phyloP scores from a whole-genome alignment of 2,329 filamentous ascomycete genomes.

The Ceratocystis destructans region DNA sequence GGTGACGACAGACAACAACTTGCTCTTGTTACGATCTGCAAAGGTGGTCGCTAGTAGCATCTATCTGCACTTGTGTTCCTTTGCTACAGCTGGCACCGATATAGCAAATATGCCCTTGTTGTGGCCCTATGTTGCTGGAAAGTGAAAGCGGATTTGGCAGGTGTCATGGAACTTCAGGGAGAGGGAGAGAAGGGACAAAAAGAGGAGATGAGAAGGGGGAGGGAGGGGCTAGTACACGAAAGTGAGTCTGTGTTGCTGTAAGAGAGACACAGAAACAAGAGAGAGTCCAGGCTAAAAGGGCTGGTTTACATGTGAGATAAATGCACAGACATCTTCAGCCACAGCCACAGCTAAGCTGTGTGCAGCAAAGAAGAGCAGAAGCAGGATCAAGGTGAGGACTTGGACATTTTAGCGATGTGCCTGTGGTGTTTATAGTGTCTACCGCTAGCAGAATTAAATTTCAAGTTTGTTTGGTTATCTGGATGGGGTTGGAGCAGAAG shows the following conservation, averaged over 20 bases:
- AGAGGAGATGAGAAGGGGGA: neutral
- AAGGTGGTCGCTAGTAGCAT: neutral
- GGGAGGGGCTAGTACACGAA: neutral
- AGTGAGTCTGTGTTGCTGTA: neutral
- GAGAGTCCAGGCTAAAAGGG: neutral
- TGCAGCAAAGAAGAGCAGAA: neutral
- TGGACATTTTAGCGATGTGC: too few relatives aligned
- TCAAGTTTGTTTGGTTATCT: too few relatives aligned
- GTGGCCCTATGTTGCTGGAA: neutral
- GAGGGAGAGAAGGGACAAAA: neutral
- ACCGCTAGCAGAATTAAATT: too few relatives aligned
- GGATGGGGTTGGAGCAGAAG: too few relatives aligned
- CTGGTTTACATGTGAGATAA: neutral
- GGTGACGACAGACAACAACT: neutral
- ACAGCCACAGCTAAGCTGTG: neutral
- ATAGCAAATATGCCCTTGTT: neutral
- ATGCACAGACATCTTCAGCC: neutral
- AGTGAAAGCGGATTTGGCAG: constrained; percentile 2
- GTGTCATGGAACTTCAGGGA: neutral
- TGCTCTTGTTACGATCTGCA: neutral
- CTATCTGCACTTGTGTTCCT: neutral
- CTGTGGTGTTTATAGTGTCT: too few relatives aligned
- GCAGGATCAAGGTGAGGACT: too few relatives aligned
- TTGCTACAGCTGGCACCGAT: neutral
- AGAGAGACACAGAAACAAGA: neutral